Base-by-base conservation (phyloP, 139 green algal species). In the Chlamydomonas asymmetrica region DNA sequence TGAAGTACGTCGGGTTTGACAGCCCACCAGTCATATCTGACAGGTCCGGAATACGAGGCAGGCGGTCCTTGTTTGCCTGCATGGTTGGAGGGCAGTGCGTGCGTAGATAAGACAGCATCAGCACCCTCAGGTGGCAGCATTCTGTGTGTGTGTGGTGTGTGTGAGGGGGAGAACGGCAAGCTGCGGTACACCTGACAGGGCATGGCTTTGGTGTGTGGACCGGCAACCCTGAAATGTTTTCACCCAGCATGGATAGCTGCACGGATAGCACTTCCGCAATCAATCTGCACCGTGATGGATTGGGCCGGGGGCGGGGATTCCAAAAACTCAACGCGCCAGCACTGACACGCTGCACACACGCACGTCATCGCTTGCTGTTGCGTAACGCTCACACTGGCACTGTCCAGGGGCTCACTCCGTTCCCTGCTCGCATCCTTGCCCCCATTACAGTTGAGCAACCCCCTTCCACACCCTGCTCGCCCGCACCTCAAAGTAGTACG, bases 1-100 rank as follows among this genome's bases (percentile, higher is more conserved):
- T 91, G 78, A 88, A 86, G 80, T 85, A 89, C 10, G 70, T 23
- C 27, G 77, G 65, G 66, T 91, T 89, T 35, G 60, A 74, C 29
- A 89, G 83, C 3, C 86, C 86, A 6, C 86, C 85, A 13, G 77
- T 77, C 39, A 71, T 76, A 37, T 91, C 85, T 5, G 78, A 63
- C 9, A 91, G 77, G 65, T 91, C 74, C 22, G 85, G 85, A 4
- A 90, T 34, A 0, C 35, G 4, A 6, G 74, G 76, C 59, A 88
- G 41, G 16, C 61, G 50, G 23, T 69, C 59, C 40, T 79, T 76
- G 61, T 86, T 83, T 16, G 82, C 81, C 32, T 71, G 63, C 66
- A 41, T 87, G 78, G 63, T 82, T 80, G 35, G 39, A 71, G 71
- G 50, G 8, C 50, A 60, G 20, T 5, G 16, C 9, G 29, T 27